Percentiles rank a stretch among this genome's conserved stretches.
Evolutionary conservation across 306 rosid species (phyloP).

Genomic region (Herpetospermum pedunculosum): DNA sequence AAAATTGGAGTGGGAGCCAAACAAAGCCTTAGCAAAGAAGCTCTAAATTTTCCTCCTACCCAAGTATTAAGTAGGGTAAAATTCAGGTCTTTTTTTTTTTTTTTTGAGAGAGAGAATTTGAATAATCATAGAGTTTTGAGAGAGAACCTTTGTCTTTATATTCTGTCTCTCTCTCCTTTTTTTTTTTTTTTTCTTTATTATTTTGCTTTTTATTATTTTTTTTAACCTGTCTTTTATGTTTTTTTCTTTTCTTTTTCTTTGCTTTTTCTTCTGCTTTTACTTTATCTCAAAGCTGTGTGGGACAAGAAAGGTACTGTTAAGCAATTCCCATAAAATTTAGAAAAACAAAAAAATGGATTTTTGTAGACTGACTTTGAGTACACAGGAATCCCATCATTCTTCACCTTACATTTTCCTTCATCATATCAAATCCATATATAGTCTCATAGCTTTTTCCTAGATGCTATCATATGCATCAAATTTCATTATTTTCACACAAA

Average conservation of each 20-base stretch:
- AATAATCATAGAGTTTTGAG: constrained; percentile 56
- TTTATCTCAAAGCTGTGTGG: constrained; percentile 72
- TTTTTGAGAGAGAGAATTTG: constrained; percentile 26
- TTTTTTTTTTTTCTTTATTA: constrained; percentile 34
- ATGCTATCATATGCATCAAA: neutral
- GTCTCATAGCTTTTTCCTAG: neutral
- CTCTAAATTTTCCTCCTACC: constrained; percentile 15
- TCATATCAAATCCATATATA: constrained; percentile 8
- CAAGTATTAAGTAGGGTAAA: constrained; percentile 43
- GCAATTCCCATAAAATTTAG: constrained; percentile 47
- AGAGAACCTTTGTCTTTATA: constrained; percentile 42
- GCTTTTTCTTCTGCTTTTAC: constrained; percentile 23
- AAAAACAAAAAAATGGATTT: constrained; percentile 23
- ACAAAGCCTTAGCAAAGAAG: neutral
- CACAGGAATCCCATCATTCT: constrained; percentile 23
- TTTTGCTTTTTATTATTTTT: constrained; percentile 22
- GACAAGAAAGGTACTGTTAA: constrained; percentile 51
- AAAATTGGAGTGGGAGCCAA: constrained; percentile 29
- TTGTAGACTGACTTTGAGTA: constrained; percentile 22
- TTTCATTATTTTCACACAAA: neutral
- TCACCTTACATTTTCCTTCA: constrained; percentile 19
- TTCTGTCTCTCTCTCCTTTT: constrained; percentile 13
- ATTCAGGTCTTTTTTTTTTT: constrained; percentile 23
- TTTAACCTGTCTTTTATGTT: constrained; percentile 11
- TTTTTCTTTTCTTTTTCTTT: constrained; percentile 26